These are phyloP conservation scores for Neospermospora avenae DNA, from an alignment of 2,329 filamentous ascomycete species.

Conservation along the genomic window DNA sequence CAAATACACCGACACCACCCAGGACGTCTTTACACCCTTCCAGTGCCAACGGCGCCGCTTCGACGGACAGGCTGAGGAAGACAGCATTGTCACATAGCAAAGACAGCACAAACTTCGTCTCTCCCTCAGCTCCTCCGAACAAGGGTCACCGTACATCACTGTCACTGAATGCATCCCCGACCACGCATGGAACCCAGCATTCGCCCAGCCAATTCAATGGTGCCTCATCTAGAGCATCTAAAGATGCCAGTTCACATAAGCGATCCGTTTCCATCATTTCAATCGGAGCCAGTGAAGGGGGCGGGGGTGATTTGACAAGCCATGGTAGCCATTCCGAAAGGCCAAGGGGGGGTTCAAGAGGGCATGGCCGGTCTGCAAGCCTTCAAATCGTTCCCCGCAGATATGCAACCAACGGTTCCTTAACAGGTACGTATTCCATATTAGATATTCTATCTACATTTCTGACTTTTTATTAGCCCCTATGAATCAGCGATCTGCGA, in stretches of 20 bases:
- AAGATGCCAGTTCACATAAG: constrained; percentile 59
- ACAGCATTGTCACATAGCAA: constrained; percentile 35
- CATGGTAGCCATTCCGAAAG: constrained; percentile 37
- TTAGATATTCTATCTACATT: neutral
- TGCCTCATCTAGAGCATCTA: constrained; percentile 20
- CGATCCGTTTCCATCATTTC: constrained; percentile 81
- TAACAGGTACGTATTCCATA: constrained; percentile 37
- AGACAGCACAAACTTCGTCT: constrained; percentile 44
- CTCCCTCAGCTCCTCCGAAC: constrained; percentile 41
- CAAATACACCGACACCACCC: constrained; percentile 23
- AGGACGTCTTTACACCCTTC: constrained; percentile 27
- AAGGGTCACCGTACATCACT: constrained; percentile 65
- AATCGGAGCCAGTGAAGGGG: constrained; percentile 53
- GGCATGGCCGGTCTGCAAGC: constrained; percentile 77
- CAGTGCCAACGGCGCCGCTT: constrained; percentile 27
- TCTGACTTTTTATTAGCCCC: constrained; percentile 29
- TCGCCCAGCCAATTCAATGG: constrained; percentile 27
- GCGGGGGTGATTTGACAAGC: constrained; percentile 33
- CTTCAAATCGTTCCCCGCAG: constrained; percentile 66
- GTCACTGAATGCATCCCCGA: constrained; percentile 56
- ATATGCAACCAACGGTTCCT: constrained; percentile 38
- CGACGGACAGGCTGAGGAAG: constrained; percentile 31
- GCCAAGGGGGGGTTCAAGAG: constrained; percentile 52
- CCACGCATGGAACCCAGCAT: constrained; percentile 16
- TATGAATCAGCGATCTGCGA: constrained; percentile 34